Evolutionary conservation across 345 rosid species (phyloP), one percentile per base, ranked within the genome.

Genomic region (Eucalyptus paniculata): DNA sequence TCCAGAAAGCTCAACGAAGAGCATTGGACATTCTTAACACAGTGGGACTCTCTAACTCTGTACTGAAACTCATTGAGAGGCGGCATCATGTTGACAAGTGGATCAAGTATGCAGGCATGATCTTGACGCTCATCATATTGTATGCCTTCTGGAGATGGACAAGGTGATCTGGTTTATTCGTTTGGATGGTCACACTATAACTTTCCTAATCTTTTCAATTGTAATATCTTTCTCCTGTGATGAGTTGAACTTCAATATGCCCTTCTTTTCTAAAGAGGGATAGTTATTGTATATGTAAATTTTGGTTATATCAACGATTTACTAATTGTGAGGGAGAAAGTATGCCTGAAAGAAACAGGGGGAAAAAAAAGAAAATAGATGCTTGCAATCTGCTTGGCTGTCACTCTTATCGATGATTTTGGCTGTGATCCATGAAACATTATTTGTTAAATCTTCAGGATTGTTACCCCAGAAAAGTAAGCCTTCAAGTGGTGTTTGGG

Each of bases 21-120:
- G 99, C 99, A 89, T 87, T 95, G 94, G 97, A 95, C 91, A 94
- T 96, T 69, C 94, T 96, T 16, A 97, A 97, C 93, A 98, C 98
- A 1, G 98, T 97, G 87, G 99, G 99, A 81, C 98, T 96, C 72
- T 97, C 99, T 62, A 98, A 94, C 89, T 95, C 99, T 4, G 98
- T 97, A n/a, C 88, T 98, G 95, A 96, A 97, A 94, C 97, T 98
- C 72, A 94, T 97, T 26, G 99, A 97, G 94, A 94, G 97, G 95
- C 94, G 99, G 88, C 96, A 94, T 91, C 99, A 96, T 86, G 95
- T 96, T 13, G 99, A 98, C 89, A 94, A 89, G 2, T 95, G 96
- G 98, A 96, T 98, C 93, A 98, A 98, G 91, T 98, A 98, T 23
- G 90, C 91, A 4, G 99, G 99, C 87, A 98, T 97, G 98, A 87